These are phyloP conservation scores for Colletotrichum lentis DNA, from an alignment of 2,329 filamentous ascomycete species.

Conservation along the genomic window DNA sequence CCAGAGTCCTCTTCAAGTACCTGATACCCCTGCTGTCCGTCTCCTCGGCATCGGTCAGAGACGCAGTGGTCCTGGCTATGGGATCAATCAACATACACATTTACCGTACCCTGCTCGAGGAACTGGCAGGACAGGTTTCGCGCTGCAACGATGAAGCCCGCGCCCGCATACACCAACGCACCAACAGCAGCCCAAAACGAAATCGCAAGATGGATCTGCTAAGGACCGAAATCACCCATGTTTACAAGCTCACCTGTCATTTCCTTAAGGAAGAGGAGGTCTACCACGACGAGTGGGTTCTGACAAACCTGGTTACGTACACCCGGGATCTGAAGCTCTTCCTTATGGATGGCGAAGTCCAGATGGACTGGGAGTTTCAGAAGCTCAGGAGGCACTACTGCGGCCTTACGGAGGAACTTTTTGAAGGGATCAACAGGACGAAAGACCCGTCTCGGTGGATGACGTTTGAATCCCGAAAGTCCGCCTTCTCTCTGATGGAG, in stretches of 20 bases:
- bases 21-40: slow-evolving; percentile 87
- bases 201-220: slow-evolving; percentile 86
- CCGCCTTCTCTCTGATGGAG: slow-evolving; percentile 95
- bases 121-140: slow-evolving; percentile 84
- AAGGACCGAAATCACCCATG: slow-evolving; percentile 92
- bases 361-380: slow-evolving; percentile 94
- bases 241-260: slow-evolving; percentile 92
- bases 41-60: slow-evolving; percentile 80
- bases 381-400: slow-evolving; percentile 93
- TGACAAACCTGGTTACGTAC: slow-evolving; percentile 87
- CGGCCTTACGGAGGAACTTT: slow-evolving; percentile 89
- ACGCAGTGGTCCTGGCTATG: slow-evolving; percentile 89
- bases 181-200: slow-evolving; percentile 80
- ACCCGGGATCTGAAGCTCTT: slow-evolving; percentile 93
- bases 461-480: slow-evolving; percentile 95
- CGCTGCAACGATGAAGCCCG: slow-evolving; percentile 90
- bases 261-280: slow-evolving; percentile 83
- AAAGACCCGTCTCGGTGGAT: slow-evolving; percentile 92
- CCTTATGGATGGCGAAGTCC: slow-evolving; percentile 91
- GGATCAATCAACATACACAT: slow-evolving; percentile 96
- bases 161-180: slow-evolving; percentile 84
- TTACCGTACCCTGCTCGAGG: slow-evolving; percentile 89
- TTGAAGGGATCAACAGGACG: slow-evolving; percentile 87
- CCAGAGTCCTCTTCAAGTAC: slow-evolving; percentile 87
- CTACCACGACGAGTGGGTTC: slow-evolving; percentile 86